Evolutionary conservation across 768 basidiomycete genomes (phyloP).

Genomic region (Boletales sp.): DNA sequence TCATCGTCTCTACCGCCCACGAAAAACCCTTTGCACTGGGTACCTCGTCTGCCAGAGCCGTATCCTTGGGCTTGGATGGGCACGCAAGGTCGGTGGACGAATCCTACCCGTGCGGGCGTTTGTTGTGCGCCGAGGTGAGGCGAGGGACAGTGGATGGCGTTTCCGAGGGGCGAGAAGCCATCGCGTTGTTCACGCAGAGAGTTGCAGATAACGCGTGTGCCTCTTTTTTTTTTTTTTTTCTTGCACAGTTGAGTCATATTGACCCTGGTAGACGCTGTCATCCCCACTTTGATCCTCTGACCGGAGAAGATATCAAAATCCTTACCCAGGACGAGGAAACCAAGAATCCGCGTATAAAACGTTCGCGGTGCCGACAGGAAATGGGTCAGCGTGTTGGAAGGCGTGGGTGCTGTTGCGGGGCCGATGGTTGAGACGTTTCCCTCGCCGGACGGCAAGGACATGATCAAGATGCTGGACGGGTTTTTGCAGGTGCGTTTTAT

Average conservation of each 20-base stretch:
- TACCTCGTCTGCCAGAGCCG: conserved; percentile 78
- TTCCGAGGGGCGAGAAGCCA: conserved; percentile 38
- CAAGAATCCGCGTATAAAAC: neutral
- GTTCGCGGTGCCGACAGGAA: conserved; percentile 6
- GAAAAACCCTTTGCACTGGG: conserved; percentile 85
- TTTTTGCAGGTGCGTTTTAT: conserved; percentile 58
- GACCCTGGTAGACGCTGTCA: conserved; percentile 58
- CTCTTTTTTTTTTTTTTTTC: neutral
- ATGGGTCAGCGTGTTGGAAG: conserved; percentile 45
- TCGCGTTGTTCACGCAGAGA: conserved; percentile 61
- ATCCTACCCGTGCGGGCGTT: conserved; percentile 62
- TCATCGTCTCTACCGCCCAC: conserved; percentile 63
- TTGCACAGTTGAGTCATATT: conserved; percentile 3
- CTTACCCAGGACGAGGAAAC: conserved; percentile 14
- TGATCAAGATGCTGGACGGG: conserved; percentile 68
- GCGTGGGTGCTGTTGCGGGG: conserved; percentile 58
- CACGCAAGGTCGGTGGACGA: conserved; percentile 50
- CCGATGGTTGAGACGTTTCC: conserved; percentile 57
- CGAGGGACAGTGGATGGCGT: conserved; percentile 22
- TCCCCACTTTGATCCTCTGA: conserved; percentile 76
- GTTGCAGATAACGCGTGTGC: conserved; percentile 56
- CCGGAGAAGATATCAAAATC: conserved; percentile 55
- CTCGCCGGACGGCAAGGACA: conserved; percentile 42
- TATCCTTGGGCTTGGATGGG: conserved; percentile 71
- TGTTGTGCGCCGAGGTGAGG: conserved; percentile 32